phyloP scores from a whole-genome alignment of 306 rosid genomes.

The Potentilla sterilis region DNA sequence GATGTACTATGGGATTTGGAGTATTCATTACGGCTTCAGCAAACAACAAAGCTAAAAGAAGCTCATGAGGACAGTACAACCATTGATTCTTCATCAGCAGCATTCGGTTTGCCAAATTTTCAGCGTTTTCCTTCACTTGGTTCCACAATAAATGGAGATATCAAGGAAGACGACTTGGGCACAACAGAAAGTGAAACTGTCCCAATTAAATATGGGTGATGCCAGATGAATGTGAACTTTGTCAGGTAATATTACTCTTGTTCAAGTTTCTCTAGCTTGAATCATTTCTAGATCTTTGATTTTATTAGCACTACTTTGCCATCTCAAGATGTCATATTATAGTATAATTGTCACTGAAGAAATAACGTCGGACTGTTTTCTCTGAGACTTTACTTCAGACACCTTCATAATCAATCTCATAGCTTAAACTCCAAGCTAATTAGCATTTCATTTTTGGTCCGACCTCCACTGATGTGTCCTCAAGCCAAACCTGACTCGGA shows the following conservation, averaged over 20 bases:
- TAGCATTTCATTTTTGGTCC: background rate
- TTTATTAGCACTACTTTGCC: background rate
- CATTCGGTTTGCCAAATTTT: slow-evolving; percentile 17
- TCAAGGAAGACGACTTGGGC: slow-evolving; percentile 3
- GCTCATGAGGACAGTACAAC: slow-evolving; percentile 45
- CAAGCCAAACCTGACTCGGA: background rate
- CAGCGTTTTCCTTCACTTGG: slow-evolving; percentile 27
- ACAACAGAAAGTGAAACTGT: slow-evolving; percentile 23
- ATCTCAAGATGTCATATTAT: background rate
- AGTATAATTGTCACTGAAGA: too few species aligned
- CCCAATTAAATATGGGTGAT: slow-evolving; percentile 30
- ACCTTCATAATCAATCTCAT: background rate
- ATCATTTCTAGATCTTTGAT: background rate
- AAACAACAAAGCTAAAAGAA: slow-evolving; percentile 27
- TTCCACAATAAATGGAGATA: slow-evolving; percentile 15
- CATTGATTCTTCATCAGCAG: slow-evolving; percentile 24
- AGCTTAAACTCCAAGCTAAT: background rate
- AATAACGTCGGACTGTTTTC: background rate
- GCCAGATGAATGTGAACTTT: slow-evolving; percentile 19
- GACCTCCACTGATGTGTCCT: background rate
- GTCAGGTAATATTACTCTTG: background rate
- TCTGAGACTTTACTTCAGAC: background rate
- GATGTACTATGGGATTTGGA: slow-evolving; percentile 63
- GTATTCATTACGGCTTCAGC: slow-evolving; percentile 54
- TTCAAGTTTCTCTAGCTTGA: background rate